Conservation (phyloP, 2,329 filamentous ascomycete species). For the Emmonsiellopsis sp. region DNA sequence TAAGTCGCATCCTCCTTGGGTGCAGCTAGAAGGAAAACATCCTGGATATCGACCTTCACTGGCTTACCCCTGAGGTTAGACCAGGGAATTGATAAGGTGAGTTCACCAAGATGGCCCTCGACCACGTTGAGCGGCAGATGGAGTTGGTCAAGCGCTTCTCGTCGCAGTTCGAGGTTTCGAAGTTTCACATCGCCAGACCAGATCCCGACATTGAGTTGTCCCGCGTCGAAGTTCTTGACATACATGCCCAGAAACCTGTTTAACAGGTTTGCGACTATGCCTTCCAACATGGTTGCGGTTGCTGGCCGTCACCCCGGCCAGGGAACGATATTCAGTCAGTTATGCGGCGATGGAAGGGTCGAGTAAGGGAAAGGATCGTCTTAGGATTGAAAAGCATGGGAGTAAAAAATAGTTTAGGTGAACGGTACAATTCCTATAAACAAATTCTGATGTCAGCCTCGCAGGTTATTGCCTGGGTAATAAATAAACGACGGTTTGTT, state of each 20-base stretch:
- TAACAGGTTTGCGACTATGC: slow-evolving; percentile 88
- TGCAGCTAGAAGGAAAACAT: slow-evolving; percentile 90
- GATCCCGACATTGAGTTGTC: slow-evolving; percentile 96
- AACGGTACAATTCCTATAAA: not conserved
- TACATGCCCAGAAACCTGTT: slow-evolving; percentile 99
- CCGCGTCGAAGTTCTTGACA: slow-evolving; percentile 97
- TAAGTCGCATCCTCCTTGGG: slow-evolving; percentile 94
- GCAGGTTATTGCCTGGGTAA: not conserved
- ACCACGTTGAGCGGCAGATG: slow-evolving; percentile 94
- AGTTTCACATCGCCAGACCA: slow-evolving; percentile 98
- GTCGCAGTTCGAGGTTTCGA: slow-evolving; percentile 79
- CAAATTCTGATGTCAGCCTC: not conserved
- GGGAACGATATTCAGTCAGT: slow-evolving; percentile 27
- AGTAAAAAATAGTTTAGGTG: slow-evolving; percentile 4
- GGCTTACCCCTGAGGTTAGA: slow-evolving; percentile 92
- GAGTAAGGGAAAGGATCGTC: not conserved
- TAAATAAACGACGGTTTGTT: not conserved
- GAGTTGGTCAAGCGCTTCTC: slow-evolving; percentile 93
- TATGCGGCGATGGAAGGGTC: not conserved
- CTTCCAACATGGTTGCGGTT: slow-evolving; percentile 76
- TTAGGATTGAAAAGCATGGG: not conserved
- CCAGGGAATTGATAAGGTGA: slow-evolving; percentile 93
- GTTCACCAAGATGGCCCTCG: slow-evolving; percentile 83
- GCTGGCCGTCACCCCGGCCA: slow-evolving; percentile 64
- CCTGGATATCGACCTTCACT: slow-evolving; percentile 88